phyloP scores from a whole-genome alignment of 2,329 filamentous ascomycete genomes.

The Verticillium isaacii region DNA sequence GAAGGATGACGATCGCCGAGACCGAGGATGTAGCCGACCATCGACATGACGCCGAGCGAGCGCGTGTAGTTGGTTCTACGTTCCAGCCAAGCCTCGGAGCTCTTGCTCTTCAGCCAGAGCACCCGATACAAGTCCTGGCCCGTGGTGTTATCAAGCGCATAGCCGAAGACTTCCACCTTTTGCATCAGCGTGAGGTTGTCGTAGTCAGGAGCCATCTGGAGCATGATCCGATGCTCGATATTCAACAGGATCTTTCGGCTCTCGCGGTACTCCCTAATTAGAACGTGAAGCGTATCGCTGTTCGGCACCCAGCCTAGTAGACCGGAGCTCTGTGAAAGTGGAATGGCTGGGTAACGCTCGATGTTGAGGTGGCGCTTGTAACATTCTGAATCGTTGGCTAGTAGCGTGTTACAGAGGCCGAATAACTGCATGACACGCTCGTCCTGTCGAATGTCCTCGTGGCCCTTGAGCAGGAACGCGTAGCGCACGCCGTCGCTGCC shows the following conservation, averaged over 20 bases:
- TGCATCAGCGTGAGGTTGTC: constrained; percentile 99
- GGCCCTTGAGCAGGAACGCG: constrained; percentile 92
- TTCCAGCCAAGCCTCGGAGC: constrained; percentile 95
- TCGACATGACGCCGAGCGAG: constrained; percentile 98
- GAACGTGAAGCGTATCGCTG: constrained; percentile 91
- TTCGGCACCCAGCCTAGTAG: constrained; percentile 95
- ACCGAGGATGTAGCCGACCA: constrained; percentile 99
- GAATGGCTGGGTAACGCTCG: constrained; percentile 93
- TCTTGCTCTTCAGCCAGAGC: constrained; percentile 98
- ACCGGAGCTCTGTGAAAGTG: constrained; percentile 92
- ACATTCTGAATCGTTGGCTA: constrained; percentile 89
- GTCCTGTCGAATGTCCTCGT: constrained; percentile 98
- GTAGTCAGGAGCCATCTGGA: constrained; percentile 99
- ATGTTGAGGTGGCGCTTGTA: constrained; percentile 97
- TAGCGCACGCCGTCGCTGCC: constrained; percentile 88
- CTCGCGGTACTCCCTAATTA: constrained; percentile 96
- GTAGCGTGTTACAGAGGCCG: constrained; percentile 91
- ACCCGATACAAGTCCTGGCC: constrained; percentile 98
- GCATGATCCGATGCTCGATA: constrained; percentile 98
- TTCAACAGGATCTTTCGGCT: constrained; percentile 96
- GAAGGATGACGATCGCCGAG: constrained; percentile 95
- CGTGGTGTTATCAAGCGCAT: constrained; percentile 97
- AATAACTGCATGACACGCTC: constrained; percentile 99
- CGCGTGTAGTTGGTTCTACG: constrained; percentile 98
- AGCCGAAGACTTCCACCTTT: constrained; percentile 98